Percentiles rank a stretch among this genome's conserved stretches.
phyloP scores from a whole-genome alignment of 257 asterid genomes.

The Ballota nigra region DNA sequence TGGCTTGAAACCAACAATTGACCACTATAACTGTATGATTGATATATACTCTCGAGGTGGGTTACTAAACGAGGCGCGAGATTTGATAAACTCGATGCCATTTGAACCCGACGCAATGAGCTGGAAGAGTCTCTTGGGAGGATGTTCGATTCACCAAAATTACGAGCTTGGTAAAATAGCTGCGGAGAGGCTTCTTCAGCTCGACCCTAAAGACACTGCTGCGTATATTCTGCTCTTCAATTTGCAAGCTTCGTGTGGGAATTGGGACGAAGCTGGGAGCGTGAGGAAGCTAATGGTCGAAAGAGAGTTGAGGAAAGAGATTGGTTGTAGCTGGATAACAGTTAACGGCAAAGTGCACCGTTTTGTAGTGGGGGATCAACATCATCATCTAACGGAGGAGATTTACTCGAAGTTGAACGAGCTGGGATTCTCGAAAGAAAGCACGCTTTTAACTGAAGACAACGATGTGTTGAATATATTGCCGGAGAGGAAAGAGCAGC shows the following conservation, averaged over 20 bases:
- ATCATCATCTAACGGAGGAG: conserved; percentile 44
- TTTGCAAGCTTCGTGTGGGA: conserved; percentile 35
- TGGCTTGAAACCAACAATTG: conserved; percentile 38
- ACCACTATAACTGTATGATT: conserved; percentile 54
- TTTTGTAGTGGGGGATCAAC: conserved; percentile 54
- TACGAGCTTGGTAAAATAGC: conserved; percentile 49
- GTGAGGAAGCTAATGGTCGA: conserved; percentile 45
- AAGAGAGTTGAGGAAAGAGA: conserved; percentile 41
- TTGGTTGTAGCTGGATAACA: conserved; percentile 59
- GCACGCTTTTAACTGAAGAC: conserved; percentile 23
- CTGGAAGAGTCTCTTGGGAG: conserved; percentile 59
- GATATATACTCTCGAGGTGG: conserved; percentile 56
- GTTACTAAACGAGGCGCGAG: conserved; percentile 35
- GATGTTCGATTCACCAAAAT: conserved; percentile 49
- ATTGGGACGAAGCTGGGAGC: conserved; percentile 48
- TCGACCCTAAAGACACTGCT: conserved; percentile 51
- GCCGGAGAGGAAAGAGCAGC: conserved; percentile 42
- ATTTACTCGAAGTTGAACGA: conserved; percentile 47
- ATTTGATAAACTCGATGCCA: conserved; percentile 43
- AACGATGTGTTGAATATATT: conserved; percentile 22
- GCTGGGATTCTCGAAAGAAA: conserved; percentile 19
- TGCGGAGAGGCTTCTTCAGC: conserved; percentile 46
- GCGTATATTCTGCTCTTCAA: conserved; percentile 56
- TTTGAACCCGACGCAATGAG: conserved; percentile 52
- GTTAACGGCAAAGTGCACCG: conserved; percentile 40